Base-by-base conservation (phyloP, 2,329 filamentous ascomycete species). In the Alternaria incomplexa region DNA sequence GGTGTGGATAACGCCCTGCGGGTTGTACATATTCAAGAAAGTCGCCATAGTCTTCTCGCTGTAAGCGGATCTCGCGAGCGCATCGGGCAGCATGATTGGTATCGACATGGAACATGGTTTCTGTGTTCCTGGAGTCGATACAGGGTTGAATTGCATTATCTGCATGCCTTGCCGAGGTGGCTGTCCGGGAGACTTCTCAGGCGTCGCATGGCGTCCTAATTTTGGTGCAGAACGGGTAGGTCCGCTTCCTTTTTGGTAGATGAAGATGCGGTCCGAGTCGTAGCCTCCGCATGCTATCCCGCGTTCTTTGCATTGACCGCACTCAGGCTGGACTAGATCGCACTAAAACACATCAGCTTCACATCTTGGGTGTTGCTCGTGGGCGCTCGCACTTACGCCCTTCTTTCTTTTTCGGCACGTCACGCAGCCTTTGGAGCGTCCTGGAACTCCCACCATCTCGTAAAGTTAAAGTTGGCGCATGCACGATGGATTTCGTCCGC, bases 211-310 rank as follows among this genome's bases (percentile, higher is more conserved):
- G 22, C 40, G 30, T 30, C n/a, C 17, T 58, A 45, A 25, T 61
- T 46, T 46, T 11, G 44, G 22, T 36, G 46, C 44, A 43, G 54
- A 8, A 20, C 25, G 50, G 30, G 30, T 23, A 51, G 44, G 30
- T 23, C 30, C 56, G 25, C 47, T 32, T 40, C 48, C 51, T 22
- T 65, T 60, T 36, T 75, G 67, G 56, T 68, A 63, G 12, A 91
- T 89, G 77, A 91, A 91, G 59, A 90, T 85, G 15, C 85, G 85
- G 72, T 89, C 85, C 43, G 86, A 82, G 71, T 89, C 85, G 75
- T 91, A 91, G 43, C 89, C 89, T 47, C 88, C 89, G 69, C 89
- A 91, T 61, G 84, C 76, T 47, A 87, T 82, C 22, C 87, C 86
- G 68, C 84, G 86, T 68, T 85, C 82, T 59, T 83, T 80, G 74